Base-by-base conservation (phyloP, 1,284 basidiomycete genomes). In the Ganoderma lingzhi region DNA sequence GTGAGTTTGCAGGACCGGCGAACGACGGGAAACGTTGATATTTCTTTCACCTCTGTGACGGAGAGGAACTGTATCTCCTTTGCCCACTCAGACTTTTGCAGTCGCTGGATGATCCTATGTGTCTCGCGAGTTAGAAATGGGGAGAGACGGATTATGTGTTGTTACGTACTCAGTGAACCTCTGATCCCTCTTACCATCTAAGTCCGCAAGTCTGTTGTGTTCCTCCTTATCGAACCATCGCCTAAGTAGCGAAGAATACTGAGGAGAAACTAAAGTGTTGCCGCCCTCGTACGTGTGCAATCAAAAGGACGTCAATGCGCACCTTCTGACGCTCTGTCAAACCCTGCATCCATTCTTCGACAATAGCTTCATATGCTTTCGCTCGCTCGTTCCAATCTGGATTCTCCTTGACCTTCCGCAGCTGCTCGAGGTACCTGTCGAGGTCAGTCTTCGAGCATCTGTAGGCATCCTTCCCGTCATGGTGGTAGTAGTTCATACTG, bases 1-100 rank as follows among this genome's bases (percentile, higher is more conserved):
- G 64, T 71, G 14, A 67, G 44, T 12, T 63, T 66, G 8, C 2
- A 10, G 15, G 70, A 19, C 35, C 64, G 63, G 2, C 48, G 61
- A 2, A 68, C 67, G 2, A 68, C 42, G 17, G 66, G 64, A 19
- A 66, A 12, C 1, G 32, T 6, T 8, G 66, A 58, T 62, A 71
- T 56, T 12, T 23, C 44, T 3, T 37, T 14, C 17, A 64, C 15
- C 3, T 2, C 55, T 53, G 15, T 14, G n/a, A 8, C 17, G 9
- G 10, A 30, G 32, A 35, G 58, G 15, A 42, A 59, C 28, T 64
- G 58, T 1, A 70, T 28, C 19, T 70, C 69, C 0, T 61, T 39
- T 2, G 6, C 45, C 69, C 66, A 67, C 0, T 32, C 69, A 0
- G 6, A 4, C 15, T 60, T 39, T 61, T 44, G 12, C 23, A 68